Base-by-base conservation (phyloP, 164 flowering plant species). In the Malania oleifera region DNA sequence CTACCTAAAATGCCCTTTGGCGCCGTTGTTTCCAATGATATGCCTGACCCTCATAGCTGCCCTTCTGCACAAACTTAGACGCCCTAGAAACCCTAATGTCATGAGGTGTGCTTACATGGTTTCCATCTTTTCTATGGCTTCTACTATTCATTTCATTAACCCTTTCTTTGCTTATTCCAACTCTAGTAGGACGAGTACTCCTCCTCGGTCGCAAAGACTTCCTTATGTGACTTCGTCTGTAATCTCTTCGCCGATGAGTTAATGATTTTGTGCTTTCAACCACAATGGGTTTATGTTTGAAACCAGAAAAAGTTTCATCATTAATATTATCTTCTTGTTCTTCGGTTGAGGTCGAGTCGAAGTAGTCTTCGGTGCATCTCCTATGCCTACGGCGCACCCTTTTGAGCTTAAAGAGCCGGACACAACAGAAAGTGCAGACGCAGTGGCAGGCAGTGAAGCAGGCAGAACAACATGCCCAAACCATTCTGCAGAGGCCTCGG, bases 201-300 rank as follows among this genome's bases (percentile, higher is more conserved):
- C 57, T 76, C 54, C 68, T 76, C 0, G 85, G 79, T 73, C 74
- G 57, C 54, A 81, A 54, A 24, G 82, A 72, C 56, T 63, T 72
- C 59, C 67, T 72, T 35, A 78, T 23, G 61, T 65, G 79, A 47
- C 34, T 57, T 53, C 60, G 44, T 65, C 67, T 64, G 17, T 57
- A 52, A 17, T 69, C 67, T 49, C 69, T 66, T 17, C 65, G 60
- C 14, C 55, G 52, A 44, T 31, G 35, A 43, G 62, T 59, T 9
- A 9, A 17, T 19, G 73, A 51, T 25, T 56, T 68, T 25, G 54
- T 64, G n/a, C 45, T 24, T 26, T 22, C 15, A 20, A 7, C n/a
- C 17, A 48, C 57, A 22, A 27, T 52, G 5, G 38, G 24, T 25
- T 66, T 57, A 8, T 44, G 51, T 38, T 18, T 40, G 20, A 20